These are phyloP conservation scores for Hordeum marinum DNA, from an alignment of 176 grass and related monocot genomes.

Conservation along the genomic window DNA sequence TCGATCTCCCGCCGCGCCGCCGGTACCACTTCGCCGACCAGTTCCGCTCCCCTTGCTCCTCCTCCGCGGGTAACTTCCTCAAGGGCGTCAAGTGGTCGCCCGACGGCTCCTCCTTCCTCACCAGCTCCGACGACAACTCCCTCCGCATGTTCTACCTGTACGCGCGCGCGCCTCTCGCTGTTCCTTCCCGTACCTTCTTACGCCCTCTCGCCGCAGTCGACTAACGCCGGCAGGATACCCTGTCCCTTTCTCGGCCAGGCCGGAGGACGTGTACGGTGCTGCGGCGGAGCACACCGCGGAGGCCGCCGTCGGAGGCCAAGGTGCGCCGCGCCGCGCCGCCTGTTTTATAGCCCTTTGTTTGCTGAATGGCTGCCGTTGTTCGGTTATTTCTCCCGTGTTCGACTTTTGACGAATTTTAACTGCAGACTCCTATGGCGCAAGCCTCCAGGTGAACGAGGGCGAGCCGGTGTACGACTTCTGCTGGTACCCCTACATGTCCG, in stretches of 20 bases:
- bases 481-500: constrained; percentile 91
- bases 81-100: constrained; percentile 96
- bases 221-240: not conserved
- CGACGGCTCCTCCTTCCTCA: constrained; percentile 92
- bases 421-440: constrained; percentile 76
- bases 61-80: constrained; percentile 65
- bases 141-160: constrained; percentile 88
- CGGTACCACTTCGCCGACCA: constrained; percentile 48
- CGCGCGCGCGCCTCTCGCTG: not conserved
- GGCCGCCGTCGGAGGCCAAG: constrained; percentile 38
- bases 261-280: constrained; percentile 50
- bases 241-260: constrained; percentile 26
- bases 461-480: constrained; percentile 88
- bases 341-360: not conserved
- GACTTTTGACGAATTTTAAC: not conserved
- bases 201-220: not conserved
- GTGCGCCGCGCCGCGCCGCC: constrained; percentile 41
- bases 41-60: constrained; percentile 15
- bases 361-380: not conserved
- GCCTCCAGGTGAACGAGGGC: constrained; percentile 67
- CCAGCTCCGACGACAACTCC: constrained; percentile 88
- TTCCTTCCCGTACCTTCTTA: not conserved
- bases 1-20: constrained; percentile 57
- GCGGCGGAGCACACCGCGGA: constrained; percentile 22
- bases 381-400: not conserved